These are phyloP conservation scores for Amanita inopinata DNA, from an alignment of 768 basidiomycete genomes.

Conservation along the genomic window DNA sequence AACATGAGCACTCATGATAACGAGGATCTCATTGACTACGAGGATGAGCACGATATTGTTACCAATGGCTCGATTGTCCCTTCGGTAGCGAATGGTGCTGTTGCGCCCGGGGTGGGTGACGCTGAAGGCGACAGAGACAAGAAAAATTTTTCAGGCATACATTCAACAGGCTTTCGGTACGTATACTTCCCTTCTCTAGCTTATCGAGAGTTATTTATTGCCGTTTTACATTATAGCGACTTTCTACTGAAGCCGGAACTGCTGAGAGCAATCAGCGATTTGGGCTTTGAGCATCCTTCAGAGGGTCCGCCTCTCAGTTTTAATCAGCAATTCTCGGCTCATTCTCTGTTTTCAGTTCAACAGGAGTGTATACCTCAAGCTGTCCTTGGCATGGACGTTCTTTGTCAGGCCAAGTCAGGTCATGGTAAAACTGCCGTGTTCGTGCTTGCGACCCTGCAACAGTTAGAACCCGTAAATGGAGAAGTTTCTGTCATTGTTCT, in stretches of 20 bases:
- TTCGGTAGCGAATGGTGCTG: conserved; percentile 38
- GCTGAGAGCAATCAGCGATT: conserved; percentile 93
- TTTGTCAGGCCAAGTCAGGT: conserved; percentile 99
- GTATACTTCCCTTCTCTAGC: conserved; percentile 16
- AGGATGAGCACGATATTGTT: conserved; percentile 78
- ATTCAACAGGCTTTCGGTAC: conserved; percentile 98
- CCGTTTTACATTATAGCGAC: conserved; percentile 47
- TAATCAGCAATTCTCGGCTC: conserved; percentile 8
- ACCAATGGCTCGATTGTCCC: conserved; percentile 43
- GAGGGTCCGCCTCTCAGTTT: conserved; percentile 56
- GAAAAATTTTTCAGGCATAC: conserved; percentile 98
- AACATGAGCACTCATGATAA: conserved; percentile 79
- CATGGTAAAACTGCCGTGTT: conserved; percentile 99
- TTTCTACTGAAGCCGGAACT: conserved; percentile 97
- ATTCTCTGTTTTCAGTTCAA: conserved; percentile 81
- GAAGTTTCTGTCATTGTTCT: conserved; percentile 97
- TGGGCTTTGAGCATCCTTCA: conserved; percentile 99
- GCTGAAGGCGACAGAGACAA: conserved; percentile 74
- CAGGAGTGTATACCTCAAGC: conserved; percentile 99
- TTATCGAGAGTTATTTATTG: conserved; percentile 9
- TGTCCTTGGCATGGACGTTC: conserved; percentile 97
- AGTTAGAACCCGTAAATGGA: conserved; percentile 95
- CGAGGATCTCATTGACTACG: conserved; percentile 91
- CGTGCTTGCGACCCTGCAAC: conserved; percentile 94
- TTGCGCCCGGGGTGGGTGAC: conserved; percentile 35